Evolutionary conservation across 768 basidiomycete genomes (phyloP).

Genomic region (Heimioporus sp.): DNA sequence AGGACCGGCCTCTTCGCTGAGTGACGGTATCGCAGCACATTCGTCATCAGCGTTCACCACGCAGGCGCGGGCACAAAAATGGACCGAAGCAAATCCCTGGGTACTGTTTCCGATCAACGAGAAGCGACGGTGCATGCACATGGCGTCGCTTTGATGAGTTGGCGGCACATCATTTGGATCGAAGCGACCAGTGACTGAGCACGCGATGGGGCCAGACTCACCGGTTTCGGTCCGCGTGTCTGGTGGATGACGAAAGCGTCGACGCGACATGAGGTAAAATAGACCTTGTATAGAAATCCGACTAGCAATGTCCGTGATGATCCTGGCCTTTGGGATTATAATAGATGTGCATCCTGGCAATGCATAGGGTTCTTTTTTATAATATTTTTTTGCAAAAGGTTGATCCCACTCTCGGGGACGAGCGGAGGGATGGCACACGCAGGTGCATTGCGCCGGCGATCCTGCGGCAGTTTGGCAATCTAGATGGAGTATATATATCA

Average conservation of each 20-base stretch:
- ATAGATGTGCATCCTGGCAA: neutral
- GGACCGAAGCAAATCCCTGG: too few relatives aligned
- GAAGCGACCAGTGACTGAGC: too few relatives aligned
- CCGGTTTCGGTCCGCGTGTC: too few relatives aligned
- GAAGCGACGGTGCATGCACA: too few relatives aligned
- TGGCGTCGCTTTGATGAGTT: too few relatives aligned
- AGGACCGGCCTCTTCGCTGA: neutral
- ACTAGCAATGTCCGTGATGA: neutral
- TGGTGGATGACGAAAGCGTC: too few relatives aligned
- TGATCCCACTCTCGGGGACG: neutral
- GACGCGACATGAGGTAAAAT: too few relatives aligned
- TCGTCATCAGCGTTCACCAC: neutral
- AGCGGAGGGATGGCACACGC: too few relatives aligned
- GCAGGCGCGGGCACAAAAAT: neutral
- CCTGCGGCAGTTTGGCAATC: neutral
- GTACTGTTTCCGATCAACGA: too few relatives aligned
- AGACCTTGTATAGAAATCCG: neutral
- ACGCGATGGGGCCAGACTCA: too few relatives aligned
- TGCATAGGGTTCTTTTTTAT: neutral
- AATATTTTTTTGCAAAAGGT: neutral
- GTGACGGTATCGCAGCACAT: neutral
- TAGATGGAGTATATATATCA: neutral
- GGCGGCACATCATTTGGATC: too few relatives aligned
- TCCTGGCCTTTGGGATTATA: too few relatives aligned
- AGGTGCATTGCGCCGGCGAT: neutral